Conservation (phyloP, 352 stramenopile species). For the Pythium volutum region DNA sequence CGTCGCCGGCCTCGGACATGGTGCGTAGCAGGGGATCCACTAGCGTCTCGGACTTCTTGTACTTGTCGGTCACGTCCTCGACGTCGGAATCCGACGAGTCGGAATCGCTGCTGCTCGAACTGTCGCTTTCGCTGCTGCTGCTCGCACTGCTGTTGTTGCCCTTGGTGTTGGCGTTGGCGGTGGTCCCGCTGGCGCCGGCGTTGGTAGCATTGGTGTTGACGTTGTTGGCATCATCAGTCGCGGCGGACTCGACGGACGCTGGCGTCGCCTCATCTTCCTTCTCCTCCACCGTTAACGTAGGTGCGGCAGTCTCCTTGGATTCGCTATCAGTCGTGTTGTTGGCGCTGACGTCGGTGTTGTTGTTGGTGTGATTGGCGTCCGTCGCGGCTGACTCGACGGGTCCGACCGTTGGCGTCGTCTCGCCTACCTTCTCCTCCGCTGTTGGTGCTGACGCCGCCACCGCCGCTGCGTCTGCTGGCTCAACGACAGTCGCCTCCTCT, state of each 20-base stretch:
- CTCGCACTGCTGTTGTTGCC: conserved; percentile 24
- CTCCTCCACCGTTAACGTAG: no score
- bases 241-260: neutral
- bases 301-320: no score
- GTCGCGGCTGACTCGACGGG: conserved; percentile 1
- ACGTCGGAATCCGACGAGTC: conserved; percentile 26
- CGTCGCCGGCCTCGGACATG: conserved; percentile 11
- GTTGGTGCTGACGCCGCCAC: neutral
- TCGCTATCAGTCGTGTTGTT: no score
- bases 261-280: neutral
- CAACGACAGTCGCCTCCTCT: neutral
- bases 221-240: conserved; percentile 20
- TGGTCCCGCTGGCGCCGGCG: no score
- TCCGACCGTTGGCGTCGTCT: neutral
- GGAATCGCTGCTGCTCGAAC: conserved; percentile 20
- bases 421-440: neutral
- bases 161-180: no score
- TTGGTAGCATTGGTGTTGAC: conserved; percentile 23
- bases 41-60: conserved; percentile 1
- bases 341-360: no score
- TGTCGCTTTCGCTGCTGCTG: conserved; percentile 23
- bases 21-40: neutral
- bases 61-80: conserved; percentile 22
- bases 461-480: no score
- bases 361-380: conserved; percentile 24